Percentiles rank a stretch among this genome's conserved stretches.
These are phyloP conservation scores for Echium plantagineum DNA, from an alignment of 257 asterid species.

Conservation along the genomic window DNA sequence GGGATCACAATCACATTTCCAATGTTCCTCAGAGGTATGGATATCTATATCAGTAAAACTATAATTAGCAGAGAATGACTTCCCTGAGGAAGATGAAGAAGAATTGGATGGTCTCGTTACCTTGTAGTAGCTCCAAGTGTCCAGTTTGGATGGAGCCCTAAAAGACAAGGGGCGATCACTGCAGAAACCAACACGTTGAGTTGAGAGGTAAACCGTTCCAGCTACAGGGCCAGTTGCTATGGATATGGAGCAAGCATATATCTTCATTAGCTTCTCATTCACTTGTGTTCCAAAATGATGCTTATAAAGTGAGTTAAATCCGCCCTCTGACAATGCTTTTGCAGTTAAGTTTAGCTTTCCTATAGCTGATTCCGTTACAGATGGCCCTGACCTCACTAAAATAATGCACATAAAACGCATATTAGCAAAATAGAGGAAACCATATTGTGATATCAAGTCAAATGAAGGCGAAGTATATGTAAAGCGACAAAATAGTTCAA, in stretches of 20 bases:
- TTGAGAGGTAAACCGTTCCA: slow-evolving; percentile 66
- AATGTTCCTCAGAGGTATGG: slow-evolving; percentile 41
- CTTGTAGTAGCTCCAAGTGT: slow-evolving; percentile 77
- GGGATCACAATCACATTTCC: slow-evolving; percentile 37
- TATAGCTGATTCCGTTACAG: slow-evolving; percentile 65
- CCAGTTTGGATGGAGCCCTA: slow-evolving; percentile 68
- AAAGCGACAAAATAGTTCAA: too few relatives aligned
- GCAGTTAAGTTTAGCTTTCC: slow-evolving; percentile 73
- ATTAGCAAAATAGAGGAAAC: too few relatives aligned
- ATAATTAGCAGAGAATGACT: background rate
- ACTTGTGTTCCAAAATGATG: slow-evolving; percentile 46
- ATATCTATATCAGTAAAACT: slow-evolving; percentile 22
- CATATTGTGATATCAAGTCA: too few relatives aligned
- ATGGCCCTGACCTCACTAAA: slow-evolving; percentile 61
- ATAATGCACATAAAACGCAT: too few relatives aligned
- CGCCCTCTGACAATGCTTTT: slow-evolving; percentile 67
- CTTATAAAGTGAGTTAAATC: slow-evolving; percentile 54
- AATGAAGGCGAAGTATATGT: too few relatives aligned
- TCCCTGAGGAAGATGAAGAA: too few relatives aligned
- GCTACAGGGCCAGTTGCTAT: slow-evolving; percentile 76
- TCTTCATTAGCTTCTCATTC: slow-evolving; percentile 64
- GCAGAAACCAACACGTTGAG: slow-evolving; percentile 54
- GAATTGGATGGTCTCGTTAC: slow-evolving; percentile 14
- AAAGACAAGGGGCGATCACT: slow-evolving; percentile 72
- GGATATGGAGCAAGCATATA: slow-evolving; percentile 70